Evolutionary conservation across 257 asterid species (phyloP), one percentile per base, ranked within the genome.

Genomic region (Misopates orontium): DNA sequence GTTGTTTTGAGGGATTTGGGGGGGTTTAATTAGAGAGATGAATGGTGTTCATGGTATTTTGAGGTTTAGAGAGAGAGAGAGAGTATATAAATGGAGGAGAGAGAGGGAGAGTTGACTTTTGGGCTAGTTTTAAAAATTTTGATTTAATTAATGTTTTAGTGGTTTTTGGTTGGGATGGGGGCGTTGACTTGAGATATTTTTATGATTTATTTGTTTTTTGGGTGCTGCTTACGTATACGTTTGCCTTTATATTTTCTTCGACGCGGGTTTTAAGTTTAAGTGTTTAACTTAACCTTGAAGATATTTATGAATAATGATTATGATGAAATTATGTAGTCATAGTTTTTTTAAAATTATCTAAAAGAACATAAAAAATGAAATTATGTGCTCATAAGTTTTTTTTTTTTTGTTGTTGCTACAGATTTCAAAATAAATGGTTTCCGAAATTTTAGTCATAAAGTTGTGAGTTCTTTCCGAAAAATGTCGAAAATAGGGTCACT

Each of bases 41-140:
- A 36, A 16, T 59, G 66, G 44, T 28, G 69, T 20, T 58, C 64
- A 60, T 39, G 52, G 53, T 39, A 28, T 49, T 10, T 56, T 50
- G 72, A 22, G 42, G 19, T 11, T 41, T 25, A 60, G 32, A 61
- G 39, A 63, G 50, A 23, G 22, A 49, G 66, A 54, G 56, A 48
- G 49, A 39, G 31, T 16, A 40, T 45, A 62, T 49, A 42, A 69
- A 65, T 39, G 66, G 44, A 63, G 69, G 44, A 21, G 79, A 56
- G 68, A 28, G 78, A 73, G 77, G 62, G 77, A 70, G 73, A 76
- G 87, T 84, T 82, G 87, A 82, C 87, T 75, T 78, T 77, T 45
- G 56, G 10, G 7, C 16, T 41, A 45, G 48, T 55, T 49, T 44
- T 28, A 39, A 28, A 32, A 52, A 51, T 24, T 11, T 49, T 4